Percentiles rank a stretch among this genome's conserved stretches.
Conservation (phyloP, 1,284 basidiomycete species). For the Trichosporon coremiiforme region DNA sequence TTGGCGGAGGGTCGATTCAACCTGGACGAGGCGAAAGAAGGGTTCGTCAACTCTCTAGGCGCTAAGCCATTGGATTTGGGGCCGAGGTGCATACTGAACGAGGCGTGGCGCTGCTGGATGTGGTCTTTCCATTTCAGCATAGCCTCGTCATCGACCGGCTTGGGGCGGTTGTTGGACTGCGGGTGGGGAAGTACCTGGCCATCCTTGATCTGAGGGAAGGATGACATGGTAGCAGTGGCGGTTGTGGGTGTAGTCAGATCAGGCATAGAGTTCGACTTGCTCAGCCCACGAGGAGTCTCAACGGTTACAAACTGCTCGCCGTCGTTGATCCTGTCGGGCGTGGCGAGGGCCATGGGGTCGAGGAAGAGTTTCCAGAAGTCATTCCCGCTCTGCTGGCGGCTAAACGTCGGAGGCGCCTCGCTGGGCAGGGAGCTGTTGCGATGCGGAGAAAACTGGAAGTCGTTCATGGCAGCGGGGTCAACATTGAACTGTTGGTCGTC, state of each 20-base stretch:
- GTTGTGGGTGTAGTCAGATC: constrained; percentile 41
- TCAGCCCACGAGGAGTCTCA: constrained; percentile 26
- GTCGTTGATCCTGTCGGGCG: constrained; percentile 47
- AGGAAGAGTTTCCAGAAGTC: constrained; percentile 54
- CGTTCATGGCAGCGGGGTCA: constrained; percentile 13
- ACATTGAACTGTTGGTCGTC: constrained; percentile 35
- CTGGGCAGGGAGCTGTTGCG: constrained; percentile 27
- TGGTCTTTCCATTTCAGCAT: constrained; percentile 45
- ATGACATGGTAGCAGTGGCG: neutral
- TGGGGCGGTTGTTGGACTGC: constrained; percentile 12
- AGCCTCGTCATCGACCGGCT: constrained; percentile 24
- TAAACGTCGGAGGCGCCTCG: neutral
- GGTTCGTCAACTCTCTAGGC: constrained; percentile 17
- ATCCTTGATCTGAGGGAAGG: constrained; percentile 20
- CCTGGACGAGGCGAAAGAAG: constrained; percentile 24
- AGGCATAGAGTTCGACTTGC: constrained; percentile 52
- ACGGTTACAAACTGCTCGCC: constrained; percentile 8
- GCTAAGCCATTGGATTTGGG: constrained; percentile 27
- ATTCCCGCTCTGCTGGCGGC: constrained; percentile 13
- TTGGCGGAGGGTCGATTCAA: constrained; percentile 20
- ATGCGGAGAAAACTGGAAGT: constrained; percentile 8
- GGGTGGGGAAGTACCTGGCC: neutral
- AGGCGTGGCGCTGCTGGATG: constrained; percentile 46
- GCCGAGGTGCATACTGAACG: constrained; percentile 36
- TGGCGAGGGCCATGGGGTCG: constrained; percentile 33